A percentile compares a stretch with the other conserved stretches of the same genome.
phyloP scores from a whole-genome alignment of 257 asterid species.

The Solanum tarijense region DNA sequence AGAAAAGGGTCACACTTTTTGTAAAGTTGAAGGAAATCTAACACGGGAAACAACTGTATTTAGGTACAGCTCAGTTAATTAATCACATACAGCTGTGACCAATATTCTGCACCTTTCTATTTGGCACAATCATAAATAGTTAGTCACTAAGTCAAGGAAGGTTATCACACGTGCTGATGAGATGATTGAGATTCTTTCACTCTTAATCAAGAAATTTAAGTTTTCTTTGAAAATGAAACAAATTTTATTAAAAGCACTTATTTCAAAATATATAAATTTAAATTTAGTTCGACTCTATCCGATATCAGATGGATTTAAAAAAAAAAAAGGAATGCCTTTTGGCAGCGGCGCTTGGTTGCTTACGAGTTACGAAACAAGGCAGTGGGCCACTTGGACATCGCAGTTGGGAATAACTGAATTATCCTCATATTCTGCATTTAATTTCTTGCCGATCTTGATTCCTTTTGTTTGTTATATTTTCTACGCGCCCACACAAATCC shows the following conservation, averaged over 20 bases:
- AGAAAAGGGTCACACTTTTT: background rate
- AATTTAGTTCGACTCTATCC: too few relatives aligned
- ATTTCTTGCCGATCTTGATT: background rate
- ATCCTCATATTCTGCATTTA: background rate
- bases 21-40: background rate
- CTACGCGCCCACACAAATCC: background rate
- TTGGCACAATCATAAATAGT: background rate
- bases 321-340: too few relatives aligned
- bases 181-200: fast-evolving
- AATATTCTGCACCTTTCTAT: background rate
- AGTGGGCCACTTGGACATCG: background rate
- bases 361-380: background rate
- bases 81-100: background rate
- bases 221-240: fast-evolving
- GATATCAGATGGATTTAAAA: too few relatives aligned
- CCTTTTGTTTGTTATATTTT: background rate
- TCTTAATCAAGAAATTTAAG: background rate
- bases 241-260: fast-evolving
- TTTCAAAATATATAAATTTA: too few relatives aligned
- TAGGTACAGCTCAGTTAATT: background rate
- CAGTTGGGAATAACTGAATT: background rate
- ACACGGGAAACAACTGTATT: background rate
- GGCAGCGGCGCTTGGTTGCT: background rate
- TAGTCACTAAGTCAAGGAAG: background rate
- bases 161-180: background rate